phyloP scores from a whole-genome alignment of 2,329 filamentous ascomycete genomes.

The Apiospora malaysiana region DNA sequence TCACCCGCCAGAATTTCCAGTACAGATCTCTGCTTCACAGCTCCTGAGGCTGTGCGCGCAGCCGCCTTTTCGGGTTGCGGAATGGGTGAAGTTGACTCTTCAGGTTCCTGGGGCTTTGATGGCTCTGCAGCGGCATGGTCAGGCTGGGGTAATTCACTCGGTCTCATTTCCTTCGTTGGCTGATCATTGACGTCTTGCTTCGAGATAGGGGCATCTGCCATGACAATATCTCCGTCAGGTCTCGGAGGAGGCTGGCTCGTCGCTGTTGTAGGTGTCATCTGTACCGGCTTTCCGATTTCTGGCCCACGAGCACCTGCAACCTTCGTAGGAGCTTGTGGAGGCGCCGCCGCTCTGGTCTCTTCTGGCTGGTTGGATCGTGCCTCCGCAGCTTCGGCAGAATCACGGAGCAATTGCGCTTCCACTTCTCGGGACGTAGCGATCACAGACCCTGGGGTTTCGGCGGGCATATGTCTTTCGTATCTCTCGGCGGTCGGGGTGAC shows the following conservation, averaged over 20 bases:
- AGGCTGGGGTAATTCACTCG: background rate
- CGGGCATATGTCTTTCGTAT: background rate
- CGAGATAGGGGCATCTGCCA: background rate
- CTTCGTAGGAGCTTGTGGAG: background rate
- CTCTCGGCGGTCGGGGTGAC: slow-evolving; percentile 21
- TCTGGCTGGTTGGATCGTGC: background rate
- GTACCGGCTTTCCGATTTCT: background rate
- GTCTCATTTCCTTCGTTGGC: background rate
- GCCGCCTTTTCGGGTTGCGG: slow-evolving; percentile 11
- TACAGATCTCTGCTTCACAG: slow-evolving; percentile 40
- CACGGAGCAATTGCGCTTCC: slow-evolving; percentile 25
- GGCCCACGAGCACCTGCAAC: background rate
- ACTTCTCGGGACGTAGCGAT: slow-evolving; percentile 23
- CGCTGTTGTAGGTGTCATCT: background rate
- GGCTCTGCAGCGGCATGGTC: background rate
- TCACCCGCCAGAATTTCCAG: slow-evolving; percentile 38
- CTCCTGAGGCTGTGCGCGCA: slow-evolving; percentile 28
- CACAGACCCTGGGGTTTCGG: slow-evolving; percentile 25
- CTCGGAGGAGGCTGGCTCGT: background rate
- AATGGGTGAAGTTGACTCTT: background rate
- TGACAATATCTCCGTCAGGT: slow-evolving; percentile 4
- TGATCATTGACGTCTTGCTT: background rate
- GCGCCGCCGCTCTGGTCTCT: background rate
- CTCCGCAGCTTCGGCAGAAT: slow-evolving; percentile 23
- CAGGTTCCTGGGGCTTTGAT: background rate